Evolutionary conservation across 352 stramenopile species (phyloP).

Genomic region (Phytophthora crassamura): DNA sequence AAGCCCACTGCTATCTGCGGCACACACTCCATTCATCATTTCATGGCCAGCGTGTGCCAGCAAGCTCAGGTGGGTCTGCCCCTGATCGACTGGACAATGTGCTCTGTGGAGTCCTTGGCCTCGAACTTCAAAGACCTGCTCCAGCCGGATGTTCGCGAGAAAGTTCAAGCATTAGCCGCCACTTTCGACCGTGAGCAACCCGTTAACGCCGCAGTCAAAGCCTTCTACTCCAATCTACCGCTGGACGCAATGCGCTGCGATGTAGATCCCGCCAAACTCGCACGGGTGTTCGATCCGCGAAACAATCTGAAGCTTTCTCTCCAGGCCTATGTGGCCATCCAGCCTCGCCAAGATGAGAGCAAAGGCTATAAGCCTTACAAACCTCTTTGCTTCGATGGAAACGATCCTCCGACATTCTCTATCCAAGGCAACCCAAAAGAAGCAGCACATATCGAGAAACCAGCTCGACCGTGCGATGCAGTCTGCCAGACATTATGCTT

Average conservation of each 20-base stretch:
- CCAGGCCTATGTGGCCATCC: slow-evolving; percentile 32
- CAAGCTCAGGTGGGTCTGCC: slow-evolving; percentile 69
- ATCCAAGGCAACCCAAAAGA: slow-evolving; percentile 18
- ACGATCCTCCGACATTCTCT: slow-evolving; percentile 27
- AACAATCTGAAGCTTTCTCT: slow-evolving; percentile 43
- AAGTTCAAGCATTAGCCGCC: slow-evolving; percentile 39
- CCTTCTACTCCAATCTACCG: slow-evolving; percentile 78
- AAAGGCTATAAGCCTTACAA: slow-evolving; percentile 39
- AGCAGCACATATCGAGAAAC: not conserved
- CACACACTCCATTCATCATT: slow-evolving; percentile 88
- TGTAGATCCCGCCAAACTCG: slow-evolving; percentile 36
- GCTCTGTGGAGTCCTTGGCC: slow-evolving; percentile 62
- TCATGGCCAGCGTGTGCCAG: slow-evolving; percentile 74
- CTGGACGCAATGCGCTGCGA: slow-evolving; percentile 84
- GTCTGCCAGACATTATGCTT: not conserved
- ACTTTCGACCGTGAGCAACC: slow-evolving; percentile 66
- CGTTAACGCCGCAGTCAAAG: slow-evolving; percentile 54
- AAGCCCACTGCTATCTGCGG: slow-evolving; percentile 87
- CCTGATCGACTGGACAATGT: slow-evolving; percentile 59
- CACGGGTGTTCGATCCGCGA: slow-evolving; percentile 40
- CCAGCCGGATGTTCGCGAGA: slow-evolving; percentile 36
- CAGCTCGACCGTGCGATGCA: slow-evolving; percentile 5
- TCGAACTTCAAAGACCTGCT: slow-evolving; percentile 62
- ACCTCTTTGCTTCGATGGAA: slow-evolving; percentile 34
- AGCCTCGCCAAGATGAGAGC: slow-evolving; percentile 27